These are phyloP conservation scores for Pseudogymnoascus sp. DNA, from an alignment of 2,329 filamentous ascomycete species.

Conservation along the genomic window DNA sequence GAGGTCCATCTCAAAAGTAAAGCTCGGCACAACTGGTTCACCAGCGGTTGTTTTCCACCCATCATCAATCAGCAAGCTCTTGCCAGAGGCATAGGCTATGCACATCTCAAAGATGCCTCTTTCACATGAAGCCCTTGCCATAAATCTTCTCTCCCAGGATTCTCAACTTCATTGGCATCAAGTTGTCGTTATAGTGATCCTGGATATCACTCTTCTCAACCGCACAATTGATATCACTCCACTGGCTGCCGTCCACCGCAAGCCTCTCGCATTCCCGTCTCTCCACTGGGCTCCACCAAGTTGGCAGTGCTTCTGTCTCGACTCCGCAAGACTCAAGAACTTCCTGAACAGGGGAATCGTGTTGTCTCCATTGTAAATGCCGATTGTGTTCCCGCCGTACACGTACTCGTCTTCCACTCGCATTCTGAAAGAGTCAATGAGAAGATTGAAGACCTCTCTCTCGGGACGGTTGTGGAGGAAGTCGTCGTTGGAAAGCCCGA, in stretches of 20 bases:
- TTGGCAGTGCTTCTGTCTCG: conserved; percentile 7
- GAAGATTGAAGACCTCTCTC: conserved; percentile 10
- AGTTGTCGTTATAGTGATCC: conserved; percentile 13
- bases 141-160: conserved; percentile 16
- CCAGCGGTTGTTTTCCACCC: not conserved
- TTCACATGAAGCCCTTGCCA: not conserved
- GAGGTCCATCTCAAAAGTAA: not conserved
- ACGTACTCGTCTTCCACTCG: conserved; percentile 15
- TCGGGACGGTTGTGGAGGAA: conserved; percentile 12
- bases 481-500: conserved; percentile 14
- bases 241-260: not conserved
- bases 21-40: not conserved
- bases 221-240: conserved; percentile 11
- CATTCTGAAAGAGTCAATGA: conserved; percentile 18
- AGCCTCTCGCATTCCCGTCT: conserved; percentile 13
- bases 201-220: conserved; percentile 17
- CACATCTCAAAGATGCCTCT: not conserved
- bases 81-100: not conserved
- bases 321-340: conserved; percentile 16
- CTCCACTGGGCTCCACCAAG: conserved; percentile 14
- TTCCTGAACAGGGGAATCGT: conserved; percentile 12
- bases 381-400: conserved; percentile 8
- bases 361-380: conserved; percentile 12
- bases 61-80: not conserved
- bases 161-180: conserved; percentile 17